phyloP scores from a whole-genome alignment of 2,329 filamentous ascomycete genomes.

The Mariannaea sp. region DNA sequence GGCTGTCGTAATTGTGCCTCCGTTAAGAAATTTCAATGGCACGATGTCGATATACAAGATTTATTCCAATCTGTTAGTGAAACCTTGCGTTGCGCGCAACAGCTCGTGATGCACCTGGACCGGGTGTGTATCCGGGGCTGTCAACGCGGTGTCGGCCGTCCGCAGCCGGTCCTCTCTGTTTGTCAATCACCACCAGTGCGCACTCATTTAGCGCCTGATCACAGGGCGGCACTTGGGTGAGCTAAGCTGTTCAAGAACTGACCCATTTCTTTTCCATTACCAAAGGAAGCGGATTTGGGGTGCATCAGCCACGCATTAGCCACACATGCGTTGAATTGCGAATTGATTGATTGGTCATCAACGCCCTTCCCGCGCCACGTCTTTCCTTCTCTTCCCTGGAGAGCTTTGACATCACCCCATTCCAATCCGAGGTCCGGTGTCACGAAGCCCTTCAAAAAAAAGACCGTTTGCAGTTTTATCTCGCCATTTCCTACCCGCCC shows the following conservation, averaged over 20 bases:
- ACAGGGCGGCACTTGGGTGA: too few species aligned
- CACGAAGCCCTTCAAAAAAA: background rate
- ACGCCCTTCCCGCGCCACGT: conserved; percentile 20
- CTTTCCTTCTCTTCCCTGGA: conserved; percentile 16
- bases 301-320: conserved; percentile 12
- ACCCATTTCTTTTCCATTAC: too few species aligned
- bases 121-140: conserved; percentile 19
- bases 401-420: conserved; percentile 36
- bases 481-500: conserved; percentile 21
- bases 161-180: conserved; percentile 10
- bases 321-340: conserved; percentile 20
- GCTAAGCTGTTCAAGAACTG: too few species aligned
- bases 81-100: background rate
- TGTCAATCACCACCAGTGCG: background rate
- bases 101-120: conserved; percentile 18
- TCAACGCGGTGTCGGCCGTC: conserved; percentile 11
- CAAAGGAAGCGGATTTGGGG: conserved; percentile 5
- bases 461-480: conserved; percentile 12
- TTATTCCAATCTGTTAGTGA: background rate
- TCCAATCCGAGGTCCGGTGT: conserved; percentile 15
- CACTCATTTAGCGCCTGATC: too few species aligned
- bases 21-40: conserved; percentile 16
- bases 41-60: conserved; percentile 12
- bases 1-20: conserved; percentile 20
- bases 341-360: conserved; percentile 30